phyloP scores from a whole-genome alignment of 768 basidiomycete genomes.

The Dacryopinax primogenitus region DNA sequence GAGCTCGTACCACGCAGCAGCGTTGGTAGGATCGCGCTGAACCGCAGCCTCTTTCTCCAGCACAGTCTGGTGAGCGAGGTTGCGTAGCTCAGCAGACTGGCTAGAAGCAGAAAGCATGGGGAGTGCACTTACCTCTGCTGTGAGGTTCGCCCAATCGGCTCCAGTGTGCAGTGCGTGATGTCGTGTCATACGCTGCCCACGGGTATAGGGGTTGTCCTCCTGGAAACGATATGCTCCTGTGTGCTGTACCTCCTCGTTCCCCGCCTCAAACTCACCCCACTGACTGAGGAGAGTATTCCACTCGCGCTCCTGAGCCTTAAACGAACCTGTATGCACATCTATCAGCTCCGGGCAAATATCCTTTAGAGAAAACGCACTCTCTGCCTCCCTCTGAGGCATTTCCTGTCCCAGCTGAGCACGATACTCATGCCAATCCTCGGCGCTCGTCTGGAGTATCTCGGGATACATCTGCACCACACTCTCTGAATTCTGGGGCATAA shows the following conservation, averaged over 20 bases:
- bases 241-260: constrained; percentile 48
- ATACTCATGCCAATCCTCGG: constrained; percentile 2
- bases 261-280: constrained; percentile 76
- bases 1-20: constrained; percentile 75
- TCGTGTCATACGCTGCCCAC: constrained; percentile 42
- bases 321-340: background rate
- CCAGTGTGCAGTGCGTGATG: constrained; percentile 35
- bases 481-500: background rate
- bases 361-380: background rate
- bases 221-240: constrained; percentile 53
- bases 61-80: constrained; percentile 46
- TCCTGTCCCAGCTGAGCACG: background rate
- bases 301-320: constrained; percentile 24
- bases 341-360: background rate
- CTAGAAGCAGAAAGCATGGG: background rate
- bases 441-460: background rate
- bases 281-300: constrained; percentile 63
- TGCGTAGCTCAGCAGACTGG: constrained; percentile 14
- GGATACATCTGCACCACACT: background rate
- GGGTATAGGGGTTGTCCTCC: constrained; percentile 61
- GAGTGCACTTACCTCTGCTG: constrained; percentile 32
- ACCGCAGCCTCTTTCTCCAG: constrained; percentile 83
- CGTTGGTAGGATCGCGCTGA: constrained; percentile 57
- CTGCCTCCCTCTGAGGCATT: background rate
- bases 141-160: constrained; percentile 19